These are phyloP conservation scores for Talaromyces albobiverticillius DNA, from an alignment of 2,329 filamentous ascomycete genomes.

Conservation along the genomic window DNA sequence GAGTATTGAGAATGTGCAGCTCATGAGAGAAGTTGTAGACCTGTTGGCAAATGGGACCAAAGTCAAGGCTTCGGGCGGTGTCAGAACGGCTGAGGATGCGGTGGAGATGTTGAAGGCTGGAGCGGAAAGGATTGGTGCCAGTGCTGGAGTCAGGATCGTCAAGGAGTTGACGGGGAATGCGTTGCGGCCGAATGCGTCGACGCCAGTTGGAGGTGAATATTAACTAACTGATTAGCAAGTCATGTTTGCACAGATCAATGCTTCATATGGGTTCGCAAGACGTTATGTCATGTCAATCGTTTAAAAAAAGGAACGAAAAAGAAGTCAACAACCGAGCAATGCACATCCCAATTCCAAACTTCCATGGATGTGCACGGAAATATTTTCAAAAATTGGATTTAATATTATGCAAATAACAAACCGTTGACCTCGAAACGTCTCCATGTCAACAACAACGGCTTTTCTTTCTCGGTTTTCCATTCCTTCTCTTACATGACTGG, in stretches of 20 bases:
- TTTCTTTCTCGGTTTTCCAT: slow-evolving; percentile 4
- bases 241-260: background rate
- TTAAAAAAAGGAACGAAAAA: background rate
- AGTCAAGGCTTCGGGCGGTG: slow-evolving; percentile 60
- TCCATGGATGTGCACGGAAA: background rate
- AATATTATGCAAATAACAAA: background rate
- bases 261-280: background rate
- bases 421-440: slow-evolving; percentile 7
- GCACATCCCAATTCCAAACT: background rate
- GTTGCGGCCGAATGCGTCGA: slow-evolving; percentile 10
- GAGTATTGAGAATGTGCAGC: slow-evolving; percentile 48
- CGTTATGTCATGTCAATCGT: background rate
- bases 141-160: slow-evolving; percentile 56
- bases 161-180: slow-evolving; percentile 34
- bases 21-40: slow-evolving; percentile 53
- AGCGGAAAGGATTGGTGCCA: slow-evolving; percentile 56
- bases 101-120: slow-evolving; percentile 56
- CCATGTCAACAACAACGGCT: background rate
- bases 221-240: too few relatives aligned
- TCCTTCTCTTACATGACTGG: slow-evolving; percentile 15
- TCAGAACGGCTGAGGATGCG: slow-evolving; percentile 51
- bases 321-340: background rate
- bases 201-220: slow-evolving; percentile 14
- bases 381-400: background rate
- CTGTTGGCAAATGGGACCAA: slow-evolving; percentile 41